These are phyloP conservation scores for Chytridiales sp. DNA, from an alignment of 371 early-diverging fungal genomes.

Conservation along the genomic window DNA sequence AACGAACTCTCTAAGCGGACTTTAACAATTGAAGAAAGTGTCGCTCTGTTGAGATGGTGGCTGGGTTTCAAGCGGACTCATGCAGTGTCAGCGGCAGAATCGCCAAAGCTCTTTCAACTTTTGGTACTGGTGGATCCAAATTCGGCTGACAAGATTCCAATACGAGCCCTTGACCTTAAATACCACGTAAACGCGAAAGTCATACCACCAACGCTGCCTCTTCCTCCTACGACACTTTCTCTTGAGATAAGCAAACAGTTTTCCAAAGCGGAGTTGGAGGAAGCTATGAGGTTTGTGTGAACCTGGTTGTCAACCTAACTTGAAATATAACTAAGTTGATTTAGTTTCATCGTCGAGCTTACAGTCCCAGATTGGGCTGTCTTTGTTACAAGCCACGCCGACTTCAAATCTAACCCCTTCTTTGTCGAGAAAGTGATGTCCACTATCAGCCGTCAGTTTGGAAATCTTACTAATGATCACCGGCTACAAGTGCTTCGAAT, in stretches of 20 bases:
- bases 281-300: conserved; percentile 60
- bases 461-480: conserved; percentile 37
- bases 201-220: conserved; percentile 50
- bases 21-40: conserved; percentile 58
- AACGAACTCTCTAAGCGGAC: conserved; percentile 61
- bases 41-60: conserved; percentile 80
- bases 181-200: conserved; percentile 29
- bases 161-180: conserved; percentile 18
- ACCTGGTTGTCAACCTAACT: too few species aligned
- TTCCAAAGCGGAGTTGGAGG: conserved; percentile 50
- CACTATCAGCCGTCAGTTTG: conserved; percentile 56
- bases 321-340: neutral
- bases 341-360: conserved; percentile 49
- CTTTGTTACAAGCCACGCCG: conserved; percentile 49
- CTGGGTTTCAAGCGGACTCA: conserved; percentile 34
- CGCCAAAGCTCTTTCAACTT: conserved; percentile 19
- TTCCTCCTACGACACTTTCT: conserved; percentile 64
- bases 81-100: conserved; percentile 21
- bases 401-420: conserved; percentile 52
- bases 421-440: conserved; percentile 69
- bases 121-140: conserved; percentile 23
- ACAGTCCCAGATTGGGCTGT: conserved; percentile 63
- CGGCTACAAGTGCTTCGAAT: conserved; percentile 53
- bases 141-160: conserved; percentile 4
- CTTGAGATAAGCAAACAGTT: conserved; percentile 66